Percentiles rank a stretch among this genome's conserved stretches.
Conservation (phyloP, 176 grass and related monocot species). For the Oryza nivara region DNA sequence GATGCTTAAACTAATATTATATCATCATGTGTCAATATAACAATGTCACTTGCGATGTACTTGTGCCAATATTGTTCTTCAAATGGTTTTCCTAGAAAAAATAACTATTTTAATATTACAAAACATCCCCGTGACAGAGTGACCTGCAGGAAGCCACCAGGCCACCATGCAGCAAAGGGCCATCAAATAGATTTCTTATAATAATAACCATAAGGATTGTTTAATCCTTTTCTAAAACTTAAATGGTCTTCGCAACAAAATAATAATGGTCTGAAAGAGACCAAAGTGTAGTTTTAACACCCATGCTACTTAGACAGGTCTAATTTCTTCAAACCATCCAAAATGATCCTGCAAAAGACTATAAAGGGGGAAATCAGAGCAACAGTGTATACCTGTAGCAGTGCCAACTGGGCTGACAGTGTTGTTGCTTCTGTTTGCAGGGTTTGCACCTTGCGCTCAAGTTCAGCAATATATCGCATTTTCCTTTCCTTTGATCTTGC, state of each 20-base stretch:
- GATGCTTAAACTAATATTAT: background rate
- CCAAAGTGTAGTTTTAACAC: background rate
- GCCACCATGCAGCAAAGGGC: background rate
- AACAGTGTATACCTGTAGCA: constrained; percentile 59
- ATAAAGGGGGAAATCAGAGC: constrained; percentile 7
- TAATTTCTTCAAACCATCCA: constrained; percentile 3
- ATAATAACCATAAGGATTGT: background rate
- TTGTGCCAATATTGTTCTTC: background rate
- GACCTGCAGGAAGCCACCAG: constrained; percentile 5
- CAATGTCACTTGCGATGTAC: constrained; percentile 22
- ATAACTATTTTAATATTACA: background rate
- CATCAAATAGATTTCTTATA: background rate
- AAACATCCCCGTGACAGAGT: background rate
- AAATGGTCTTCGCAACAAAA: background rate
- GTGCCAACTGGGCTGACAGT: constrained; percentile 61
- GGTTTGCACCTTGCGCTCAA: constrained; percentile 62
- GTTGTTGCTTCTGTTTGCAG: constrained; percentile 74
- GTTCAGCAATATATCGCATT: constrained; percentile 76
- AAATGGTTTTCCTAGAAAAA: constrained; percentile 13
- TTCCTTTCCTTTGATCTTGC: constrained; percentile 92
- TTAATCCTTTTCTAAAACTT: constrained; percentile 32
- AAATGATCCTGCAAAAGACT: background rate
- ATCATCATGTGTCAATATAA: background rate
- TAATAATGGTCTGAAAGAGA: constrained; percentile 17
- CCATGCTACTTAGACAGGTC: background rate